Percentiles rank a stretch among this genome's conserved stretches.
Evolutionary conservation across 75 land plant genomes (phyloP).

Genomic region (Azolla pinnata): DNA sequence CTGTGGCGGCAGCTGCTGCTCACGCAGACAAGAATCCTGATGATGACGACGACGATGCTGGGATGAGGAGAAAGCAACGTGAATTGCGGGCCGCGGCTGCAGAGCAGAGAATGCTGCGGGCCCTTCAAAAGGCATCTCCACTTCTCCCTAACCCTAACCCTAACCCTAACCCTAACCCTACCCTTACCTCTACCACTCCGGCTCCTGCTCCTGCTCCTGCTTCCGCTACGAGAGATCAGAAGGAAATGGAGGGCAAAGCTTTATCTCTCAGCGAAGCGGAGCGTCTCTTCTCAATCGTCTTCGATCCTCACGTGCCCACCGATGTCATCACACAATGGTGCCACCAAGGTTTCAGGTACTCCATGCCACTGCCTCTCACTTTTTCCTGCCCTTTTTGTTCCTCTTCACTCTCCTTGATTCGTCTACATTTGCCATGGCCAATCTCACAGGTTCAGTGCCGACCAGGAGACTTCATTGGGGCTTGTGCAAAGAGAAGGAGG

Average conservation of each 20-base stretch:
- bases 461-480: constrained; percentile 85
- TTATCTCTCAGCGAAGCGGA: constrained; percentile 40
- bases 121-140: constrained; percentile 12
- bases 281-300: constrained; percentile 64
- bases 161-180: too few relatives aligned
- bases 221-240: background rate
- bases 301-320: constrained; percentile 52
- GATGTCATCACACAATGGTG: constrained; percentile 86
- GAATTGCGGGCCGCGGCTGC: constrained; percentile 94
- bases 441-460: constrained; percentile 98
- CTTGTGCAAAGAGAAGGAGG: constrained; percentile 98
- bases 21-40: too few relatives aligned
- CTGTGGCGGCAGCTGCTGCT: too few relatives aligned
- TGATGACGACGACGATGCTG: background rate
- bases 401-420: background rate
- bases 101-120: constrained; percentile 57
- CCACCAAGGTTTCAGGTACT: constrained; percentile 90
- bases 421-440: too few relatives aligned
- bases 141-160: background rate
- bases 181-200: background rate
- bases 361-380: too few relatives aligned
- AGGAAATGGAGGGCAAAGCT: constrained; percentile 23
- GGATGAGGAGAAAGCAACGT: constrained; percentile 45
- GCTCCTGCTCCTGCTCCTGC: constrained; percentile 1
- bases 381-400: background rate